A percentile compares a stretch with the other conserved stretches of the same genome.
Evolutionary conservation across 768 basidiomycete species (phyloP).

Genomic region (Calocera cornea): DNA sequence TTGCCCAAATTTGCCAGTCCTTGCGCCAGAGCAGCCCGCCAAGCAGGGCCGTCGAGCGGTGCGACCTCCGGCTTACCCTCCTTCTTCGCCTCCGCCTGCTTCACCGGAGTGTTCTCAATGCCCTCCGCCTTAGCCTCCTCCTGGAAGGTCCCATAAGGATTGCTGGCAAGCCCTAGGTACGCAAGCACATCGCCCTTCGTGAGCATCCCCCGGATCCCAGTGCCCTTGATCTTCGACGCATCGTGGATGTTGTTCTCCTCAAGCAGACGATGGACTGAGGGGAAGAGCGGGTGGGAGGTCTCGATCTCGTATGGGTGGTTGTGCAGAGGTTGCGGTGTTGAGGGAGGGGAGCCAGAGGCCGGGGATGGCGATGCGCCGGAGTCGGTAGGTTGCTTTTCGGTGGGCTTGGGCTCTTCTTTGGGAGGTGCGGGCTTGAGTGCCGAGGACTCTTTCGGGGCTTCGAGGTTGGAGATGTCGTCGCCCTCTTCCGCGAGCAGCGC

Average conservation of each 20-base stretch:
- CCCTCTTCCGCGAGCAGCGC: slow-evolving; percentile 92
- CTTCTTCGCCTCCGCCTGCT: slow-evolving; percentile 7
- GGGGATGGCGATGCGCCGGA: slow-evolving; percentile 18
- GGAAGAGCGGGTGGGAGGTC: slow-evolving; percentile 46
- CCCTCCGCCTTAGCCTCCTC: slow-evolving; percentile 11
- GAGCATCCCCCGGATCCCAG: slow-evolving; percentile 82
- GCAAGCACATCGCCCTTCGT: slow-evolving; percentile 93
- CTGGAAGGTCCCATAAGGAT: slow-evolving; percentile 63
- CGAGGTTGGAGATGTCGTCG: slow-evolving; percentile 80
- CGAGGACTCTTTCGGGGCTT: slow-evolving; percentile 36
- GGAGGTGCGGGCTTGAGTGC: slow-evolving; percentile 8
- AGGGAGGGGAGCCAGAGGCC: slow-evolving; percentile 19
- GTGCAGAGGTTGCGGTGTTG: slow-evolving; percentile 22
- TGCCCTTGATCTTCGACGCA: slow-evolving; percentile 62
- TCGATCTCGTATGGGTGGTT: slow-evolving; percentile 5
- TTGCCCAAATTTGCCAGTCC: slow-evolving; percentile 6
- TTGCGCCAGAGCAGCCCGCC: slow-evolving; percentile 9
- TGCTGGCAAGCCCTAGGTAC: slow-evolving; percentile 68
- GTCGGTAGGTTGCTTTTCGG: no score
- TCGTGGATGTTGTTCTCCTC: slow-evolving; percentile 46
- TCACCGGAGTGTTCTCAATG: neutral
- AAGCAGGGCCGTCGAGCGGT: slow-evolving; percentile 9
- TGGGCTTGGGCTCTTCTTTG: slow-evolving; percentile 2
- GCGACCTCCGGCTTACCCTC: neutral
- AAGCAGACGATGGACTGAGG: slow-evolving; percentile 75